Percentiles rank a stretch among this genome's conserved stretches.
Evolutionary conservation across 257 asterid genomes (phyloP).

Genomic region (Striga asiatica): DNA sequence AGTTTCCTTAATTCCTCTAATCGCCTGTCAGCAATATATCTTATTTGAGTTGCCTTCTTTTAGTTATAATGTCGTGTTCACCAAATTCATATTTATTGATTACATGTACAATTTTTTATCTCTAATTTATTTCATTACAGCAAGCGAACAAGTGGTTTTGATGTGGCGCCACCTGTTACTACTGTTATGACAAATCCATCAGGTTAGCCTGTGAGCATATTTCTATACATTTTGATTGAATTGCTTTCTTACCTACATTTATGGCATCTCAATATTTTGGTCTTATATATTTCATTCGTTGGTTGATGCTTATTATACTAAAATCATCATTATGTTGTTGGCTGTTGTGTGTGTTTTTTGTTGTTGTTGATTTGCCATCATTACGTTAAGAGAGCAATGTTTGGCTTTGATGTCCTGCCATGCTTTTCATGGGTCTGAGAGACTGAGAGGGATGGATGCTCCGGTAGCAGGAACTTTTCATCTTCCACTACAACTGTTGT

Average conservation of each 20-base stretch:
- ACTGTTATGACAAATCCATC: constrained; percentile 26
- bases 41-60: background rate
- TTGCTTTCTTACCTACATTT: constrained; percentile 10
- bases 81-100: constrained; percentile 1
- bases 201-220: constrained; percentile 26
- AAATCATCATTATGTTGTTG: constrained; percentile 44
- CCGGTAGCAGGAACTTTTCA: constrained; percentile 49
- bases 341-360: constrained; percentile 49
- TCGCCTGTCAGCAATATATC: background rate
- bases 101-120: too few species aligned
- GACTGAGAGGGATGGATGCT: constrained; percentile 45
- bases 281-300: constrained; percentile 16
- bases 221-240: constrained; percentile 10
- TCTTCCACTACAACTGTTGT: constrained; percentile 50
- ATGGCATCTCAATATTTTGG: constrained; percentile 15
- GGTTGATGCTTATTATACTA: constrained; percentile 30
- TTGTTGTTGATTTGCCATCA: constrained; percentile 33
- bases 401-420: constrained; percentile 32
- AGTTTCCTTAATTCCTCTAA: background rate
- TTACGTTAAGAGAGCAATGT: constrained; percentile 44
- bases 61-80: constrained; percentile 4
- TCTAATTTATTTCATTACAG: too few species aligned
- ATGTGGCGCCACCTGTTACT: constrained; percentile 42
- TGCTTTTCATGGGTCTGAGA: constrained; percentile 47
- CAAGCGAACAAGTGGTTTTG: constrained; percentile 57